Conservation (phyloP, 805 yeast species). For the Ogataea neopini region DNA sequence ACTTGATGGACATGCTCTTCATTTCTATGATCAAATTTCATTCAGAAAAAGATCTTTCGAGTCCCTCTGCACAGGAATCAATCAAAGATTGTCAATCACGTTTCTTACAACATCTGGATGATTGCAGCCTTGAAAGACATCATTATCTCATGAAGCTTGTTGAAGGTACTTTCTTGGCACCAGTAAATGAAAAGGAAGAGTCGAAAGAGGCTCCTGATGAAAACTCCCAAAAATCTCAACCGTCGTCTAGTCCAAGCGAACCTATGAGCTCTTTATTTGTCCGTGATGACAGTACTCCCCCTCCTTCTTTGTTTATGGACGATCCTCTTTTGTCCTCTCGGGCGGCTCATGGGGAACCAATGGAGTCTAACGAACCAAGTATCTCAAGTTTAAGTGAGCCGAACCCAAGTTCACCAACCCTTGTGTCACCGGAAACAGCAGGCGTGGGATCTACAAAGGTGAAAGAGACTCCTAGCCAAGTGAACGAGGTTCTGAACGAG, state of each 20-base stretch:
- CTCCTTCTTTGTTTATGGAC: not conserved
- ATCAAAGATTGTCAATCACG: not conserved
- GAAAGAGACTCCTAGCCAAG: too few relatives aligned
- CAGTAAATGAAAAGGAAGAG: not conserved
- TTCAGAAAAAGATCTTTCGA: not conserved
- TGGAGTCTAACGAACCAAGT: not conserved
- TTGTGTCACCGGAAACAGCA: not conserved
- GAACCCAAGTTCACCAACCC: not conserved
- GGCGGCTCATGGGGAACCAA: too few relatives aligned
- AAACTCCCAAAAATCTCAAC: too few relatives aligned
- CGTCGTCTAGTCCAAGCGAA: too few relatives aligned
- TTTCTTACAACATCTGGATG: conserved; percentile 1
- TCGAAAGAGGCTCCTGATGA: too few relatives aligned
- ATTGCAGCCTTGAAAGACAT: not conserved
- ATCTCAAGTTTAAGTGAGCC: too few relatives aligned
- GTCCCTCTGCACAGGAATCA: not conserved
- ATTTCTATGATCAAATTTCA: not conserved
- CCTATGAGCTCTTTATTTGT: conserved; percentile 1
- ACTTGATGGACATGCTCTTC: conserved; percentile 3
- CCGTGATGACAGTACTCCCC: conserved; percentile 1
- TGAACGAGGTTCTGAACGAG: not conserved
- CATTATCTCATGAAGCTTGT: conserved; percentile 2
- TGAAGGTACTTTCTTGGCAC: not conserved
- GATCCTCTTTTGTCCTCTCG: too few relatives aligned
- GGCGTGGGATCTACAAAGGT: too few relatives aligned